Conservation (phyloP, 2,329 filamentous ascomycete genomes). For the Chrysoporthe puriensis region DNA sequence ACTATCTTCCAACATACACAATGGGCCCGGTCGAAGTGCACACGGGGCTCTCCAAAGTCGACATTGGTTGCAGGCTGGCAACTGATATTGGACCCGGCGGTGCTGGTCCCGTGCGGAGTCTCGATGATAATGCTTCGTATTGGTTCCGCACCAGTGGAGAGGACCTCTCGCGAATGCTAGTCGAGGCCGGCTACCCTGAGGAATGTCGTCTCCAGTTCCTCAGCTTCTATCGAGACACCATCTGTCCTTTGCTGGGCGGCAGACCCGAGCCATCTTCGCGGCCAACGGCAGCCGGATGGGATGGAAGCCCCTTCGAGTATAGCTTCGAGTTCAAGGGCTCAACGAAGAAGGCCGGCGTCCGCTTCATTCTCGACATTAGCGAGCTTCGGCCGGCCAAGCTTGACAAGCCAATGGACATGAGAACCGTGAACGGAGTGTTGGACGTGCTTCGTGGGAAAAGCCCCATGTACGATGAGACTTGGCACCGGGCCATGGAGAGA, state of each 20-base stretch:
- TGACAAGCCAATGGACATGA: neutral
- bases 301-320: constrained; percentile 17
- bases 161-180: too few species aligned
- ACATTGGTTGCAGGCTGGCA: too few species aligned
- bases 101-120: too few species aligned
- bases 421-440: neutral
- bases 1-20: too few species aligned
- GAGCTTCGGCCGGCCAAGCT: constrained; percentile 9
- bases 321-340: constrained; percentile 20
- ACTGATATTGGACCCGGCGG: too few species aligned
- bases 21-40: too few species aligned
- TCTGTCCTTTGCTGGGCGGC: constrained; percentile 16
- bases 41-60: too few species aligned
- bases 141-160: too few species aligned
- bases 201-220: too few species aligned
- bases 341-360: constrained; percentile 15
- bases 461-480: neutral
- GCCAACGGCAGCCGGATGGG: constrained; percentile 11
- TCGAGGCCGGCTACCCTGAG: too few species aligned
- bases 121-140: too few species aligned
- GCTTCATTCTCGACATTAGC: constrained; percentile 17
- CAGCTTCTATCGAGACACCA: constrained; percentile 8
- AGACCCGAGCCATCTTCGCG: neutral
- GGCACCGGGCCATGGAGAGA: constrained; percentile 16
- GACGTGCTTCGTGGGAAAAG: too few species aligned